Base-by-base conservation (phyloP, 208 protist genomes). In the Trypanosoma brucei region DNA sequence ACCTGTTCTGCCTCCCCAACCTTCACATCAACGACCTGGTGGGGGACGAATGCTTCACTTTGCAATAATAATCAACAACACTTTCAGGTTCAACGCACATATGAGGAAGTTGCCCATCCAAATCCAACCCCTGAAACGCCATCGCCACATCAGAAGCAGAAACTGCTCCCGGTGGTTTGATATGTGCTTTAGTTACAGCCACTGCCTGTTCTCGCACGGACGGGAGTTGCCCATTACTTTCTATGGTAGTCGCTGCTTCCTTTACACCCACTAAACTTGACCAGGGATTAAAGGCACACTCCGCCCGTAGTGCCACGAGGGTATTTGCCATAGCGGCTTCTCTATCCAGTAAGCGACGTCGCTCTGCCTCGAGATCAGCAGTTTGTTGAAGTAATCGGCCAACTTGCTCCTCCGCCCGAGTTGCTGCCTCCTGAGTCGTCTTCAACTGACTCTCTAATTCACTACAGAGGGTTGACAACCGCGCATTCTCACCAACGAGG, bases 1-100 rank as follows among this genome's bases (percentile, higher is more conserved):
- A 22, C 22, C 22, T 22, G 22, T 22, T 22, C 22, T 22, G 22
- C 22, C 22, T 22, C 22, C 22, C 22, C 22, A 22, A 22, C 22
- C 22, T 22, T 46, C 11, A 46, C 11, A 11, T 6, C 42, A 46
- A 14, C 11, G 6, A 46, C 6, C 42, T 11, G 11, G 11, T 46
- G 42, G 42, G 6, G 11, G 42, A 46, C 6, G 6, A 11, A 6
- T 11, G 42, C 42, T 52, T 55, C 45, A 46, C 51, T 42, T 58
- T 72, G n/a, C 53, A 72, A 52, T 40, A 65, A 52, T 61, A 72
- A 57, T 72, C 60, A 33, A 72, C 46, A 55, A 72, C 39, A 49
- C 53, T 72, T 50, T 72, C 67, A 3, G 59, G n/a, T 42, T 59
- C 34, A 51, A 67, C 36, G 50, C 67, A 72, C 9, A 45, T 57